Conservation (phyloP, 495 filamentous ascomycete species). For the Xanthoparmelia taractica region DNA sequence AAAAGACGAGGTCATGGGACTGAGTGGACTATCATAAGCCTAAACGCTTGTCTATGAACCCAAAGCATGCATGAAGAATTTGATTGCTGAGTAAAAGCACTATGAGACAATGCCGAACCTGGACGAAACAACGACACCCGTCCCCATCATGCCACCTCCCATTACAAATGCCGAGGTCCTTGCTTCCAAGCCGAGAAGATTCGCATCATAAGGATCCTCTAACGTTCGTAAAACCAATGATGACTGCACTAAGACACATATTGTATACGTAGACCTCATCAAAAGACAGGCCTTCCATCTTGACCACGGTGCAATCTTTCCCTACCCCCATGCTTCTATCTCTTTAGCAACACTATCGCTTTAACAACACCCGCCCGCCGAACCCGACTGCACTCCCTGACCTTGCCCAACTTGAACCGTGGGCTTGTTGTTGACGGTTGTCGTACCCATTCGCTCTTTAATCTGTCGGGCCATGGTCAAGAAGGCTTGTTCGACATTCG, state of each 20-base stretch:
- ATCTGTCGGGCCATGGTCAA: slow-evolving; percentile 99
- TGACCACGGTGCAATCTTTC: slow-evolving; percentile 15
- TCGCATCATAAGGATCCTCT: slow-evolving; percentile 15
- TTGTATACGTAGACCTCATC: slow-evolving; percentile 12
- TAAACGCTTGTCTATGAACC: neutral
- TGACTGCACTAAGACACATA: slow-evolving; percentile 8
- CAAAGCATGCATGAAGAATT: neutral
- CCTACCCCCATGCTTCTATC: neutral
- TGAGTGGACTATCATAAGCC: neutral
- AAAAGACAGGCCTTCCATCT: neutral
- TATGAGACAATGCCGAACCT: slow-evolving; percentile 18
- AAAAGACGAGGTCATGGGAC: neutral
- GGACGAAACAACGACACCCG: slow-evolving; percentile 14
- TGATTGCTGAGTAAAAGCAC: slow-evolving; percentile 17
- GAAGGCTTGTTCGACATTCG: slow-evolving; percentile 99
- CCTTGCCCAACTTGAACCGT: slow-evolving; percentile 92
- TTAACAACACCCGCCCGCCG: slow-evolving; percentile 91
- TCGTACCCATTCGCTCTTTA: slow-evolving; percentile 98
- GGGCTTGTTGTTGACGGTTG: slow-evolving; percentile 95
- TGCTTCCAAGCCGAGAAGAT: slow-evolving; percentile 9
- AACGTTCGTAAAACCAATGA: slow-evolving; percentile 16
- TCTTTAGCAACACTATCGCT: slow-evolving; percentile 72
- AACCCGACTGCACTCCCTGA: slow-evolving; percentile 87
- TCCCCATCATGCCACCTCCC: slow-evolving; percentile 6
- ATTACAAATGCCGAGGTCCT: slow-evolving; percentile 12